Base-by-base conservation (phyloP, 148 eudicot species). In the Oxyria digyna region DNA sequence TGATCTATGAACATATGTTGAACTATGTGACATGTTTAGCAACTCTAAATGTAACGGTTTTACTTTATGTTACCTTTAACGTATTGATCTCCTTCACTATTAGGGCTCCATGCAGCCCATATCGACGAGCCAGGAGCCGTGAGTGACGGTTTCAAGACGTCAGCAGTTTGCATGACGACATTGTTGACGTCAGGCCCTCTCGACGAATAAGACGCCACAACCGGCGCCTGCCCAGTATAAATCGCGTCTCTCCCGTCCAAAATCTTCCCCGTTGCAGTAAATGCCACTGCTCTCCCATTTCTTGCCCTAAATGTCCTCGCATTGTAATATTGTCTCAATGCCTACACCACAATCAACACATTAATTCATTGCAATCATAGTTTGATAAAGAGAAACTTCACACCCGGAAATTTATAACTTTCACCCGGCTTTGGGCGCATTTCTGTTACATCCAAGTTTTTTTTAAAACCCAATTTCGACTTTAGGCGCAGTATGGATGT, bases 71-170 rank as follows among this genome's bases (percentile, higher is more conserved):
- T 79, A 81, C 91, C 88, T 77, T 68, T 84, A 2, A 75, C 73
- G 71, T 78, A 72, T 40, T 68, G 79, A 71, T 82, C 88, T 10
- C 88, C 87, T 69, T 81, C 83, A 41, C 88, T 87, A 77, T 74
- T 81, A 4, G 85, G 87, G 63, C 85, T 84, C 91, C 87, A 84
- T 14, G 91, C 85, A 69, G 84, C 87, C 91, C 91, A 86, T 31
- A 86, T 86, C 24, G 87, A 80, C 23, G 91, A 84, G n/a, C 91
- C 87, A 0, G 91, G 91, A 67, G 91, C 87, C 82, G 82, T 84
- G 78, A 86, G 72, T 64, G 80, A 83, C 13, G 91, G 87, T 59
- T 86, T 86, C 15, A 86, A 75, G 67, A 86, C 91, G 80, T 86
- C 91, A 17, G 85, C 91, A 11, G 91, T 86, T 68, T 86, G 81